Base-by-base conservation (phyloP, 2,329 filamentous ascomycete genomes). In the Phyllachora maydis region DNA sequence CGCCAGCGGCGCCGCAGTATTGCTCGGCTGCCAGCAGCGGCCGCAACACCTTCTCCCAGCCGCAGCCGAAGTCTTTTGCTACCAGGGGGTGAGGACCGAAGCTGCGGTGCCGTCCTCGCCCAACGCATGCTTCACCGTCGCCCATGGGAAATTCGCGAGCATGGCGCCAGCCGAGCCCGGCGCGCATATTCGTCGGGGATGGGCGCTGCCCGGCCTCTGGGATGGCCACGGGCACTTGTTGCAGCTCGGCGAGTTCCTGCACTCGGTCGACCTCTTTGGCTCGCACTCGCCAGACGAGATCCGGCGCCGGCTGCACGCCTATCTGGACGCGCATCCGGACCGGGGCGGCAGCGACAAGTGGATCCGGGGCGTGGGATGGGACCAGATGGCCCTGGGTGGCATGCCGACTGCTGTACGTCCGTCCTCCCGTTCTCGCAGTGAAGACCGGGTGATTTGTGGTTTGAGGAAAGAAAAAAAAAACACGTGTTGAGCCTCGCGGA, bases 301-400 rank as follows among this genome's bases (percentile, higher is more conserved):
- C 4, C 50, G 57, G 14, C 27, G 35, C 5, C 53, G 66, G 4
- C 45, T 76, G 18, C 47, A 48, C 6, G 36, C 38, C 2, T 74
- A 73, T 30, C 40, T 67, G 13, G 38, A 35, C 1, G 33, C 37
- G 4, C 54, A 69, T 30, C 52, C 59, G 0, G 54, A 47, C 0
- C 53, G 52, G 7, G 70, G 69, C 2, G 53, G 52, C 0, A 49
- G 46, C 16, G 46, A 55, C 5, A 54, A 65, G 26, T 77, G 72
- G 72, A 43, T 74, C 21, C 50, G 69, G 26, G 72, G 72, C 0
- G 54, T 72, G 9, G 72, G 72, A 2, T 78, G 72, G 72, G 71
- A 77, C 36, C 72, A 77, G 46, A 65, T 63, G 28, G 50, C 54
- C 12, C 60, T 74, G 36, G 62, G 64, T 3, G 56, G 56, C 5